Conservation (phyloP, 2,329 filamentous ascomycete genomes). For the Pezicula carpinea region DNA sequence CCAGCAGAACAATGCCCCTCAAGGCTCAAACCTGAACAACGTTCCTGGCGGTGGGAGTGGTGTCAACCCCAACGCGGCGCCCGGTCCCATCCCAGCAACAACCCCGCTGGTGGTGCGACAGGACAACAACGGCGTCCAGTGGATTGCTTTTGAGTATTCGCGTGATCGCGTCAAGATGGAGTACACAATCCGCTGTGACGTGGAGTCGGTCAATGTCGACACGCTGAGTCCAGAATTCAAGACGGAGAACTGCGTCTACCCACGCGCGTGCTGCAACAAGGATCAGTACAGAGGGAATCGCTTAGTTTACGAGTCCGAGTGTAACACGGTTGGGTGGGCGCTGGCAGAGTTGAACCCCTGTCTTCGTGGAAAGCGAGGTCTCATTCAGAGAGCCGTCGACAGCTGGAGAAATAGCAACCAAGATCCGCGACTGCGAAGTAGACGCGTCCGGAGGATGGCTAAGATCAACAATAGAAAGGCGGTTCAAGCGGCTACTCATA, state of each 20-base stretch:
- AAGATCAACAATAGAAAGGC: conserved; percentile 89
- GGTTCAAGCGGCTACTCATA: conserved; percentile 53
- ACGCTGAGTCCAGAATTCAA: conserved; percentile 85
- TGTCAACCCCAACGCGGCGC: conserved; percentile 84
- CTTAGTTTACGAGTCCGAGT: conserved; percentile 94
- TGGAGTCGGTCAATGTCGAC: conserved; percentile 92
- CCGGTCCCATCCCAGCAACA: conserved; percentile 93
- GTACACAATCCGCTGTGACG: conserved; percentile 96
- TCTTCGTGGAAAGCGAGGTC: conserved; percentile 84
- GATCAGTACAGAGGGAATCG: conserved; percentile 96
- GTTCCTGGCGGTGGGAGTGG: conserved; percentile 42
- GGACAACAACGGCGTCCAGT: conserved; percentile 94
- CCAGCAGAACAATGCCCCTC: conserved; percentile 34
- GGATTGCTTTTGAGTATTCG: conserved; percentile 98
- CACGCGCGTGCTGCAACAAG: conserved; percentile 88
- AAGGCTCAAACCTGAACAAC: conserved; percentile 38
- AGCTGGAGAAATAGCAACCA: conserved; percentile 99
- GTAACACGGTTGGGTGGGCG: conserved; percentile 99
- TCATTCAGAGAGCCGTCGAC: conserved; percentile 96
- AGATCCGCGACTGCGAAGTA: conserved; percentile 83
- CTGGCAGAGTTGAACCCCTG: conserved; percentile 88
- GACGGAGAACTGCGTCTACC: conserved; percentile 97
- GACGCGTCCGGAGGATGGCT: conserved; percentile 88
- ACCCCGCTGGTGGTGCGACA: conserved; percentile 91
- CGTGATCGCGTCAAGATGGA: conserved; percentile 98